Conservation (phyloP, 2,329 filamentous ascomycete genomes). For the Falciphora oryzae region DNA sequence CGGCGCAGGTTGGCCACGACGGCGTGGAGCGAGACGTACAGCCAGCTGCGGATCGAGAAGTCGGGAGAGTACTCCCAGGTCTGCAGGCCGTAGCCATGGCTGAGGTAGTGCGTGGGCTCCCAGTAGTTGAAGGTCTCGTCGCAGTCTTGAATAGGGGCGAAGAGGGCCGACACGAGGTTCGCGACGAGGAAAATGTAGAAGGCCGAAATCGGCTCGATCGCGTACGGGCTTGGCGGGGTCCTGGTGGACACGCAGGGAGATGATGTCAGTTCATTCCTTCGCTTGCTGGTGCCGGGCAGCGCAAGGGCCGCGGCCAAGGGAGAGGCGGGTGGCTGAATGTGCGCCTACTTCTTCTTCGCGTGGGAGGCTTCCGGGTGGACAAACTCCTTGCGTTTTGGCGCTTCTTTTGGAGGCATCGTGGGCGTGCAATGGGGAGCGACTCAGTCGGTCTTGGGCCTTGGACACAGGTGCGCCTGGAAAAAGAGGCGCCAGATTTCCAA, state of each 20-base stretch:
- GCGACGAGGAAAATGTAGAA: constrained; percentile 76
- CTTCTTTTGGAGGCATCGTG: constrained; percentile 35
- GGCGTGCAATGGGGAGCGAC: not conserved
- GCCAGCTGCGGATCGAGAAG: constrained; percentile 92
- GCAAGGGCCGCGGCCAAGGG: too few species aligned
- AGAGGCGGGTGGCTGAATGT: not conserved
- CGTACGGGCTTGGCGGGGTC: constrained; percentile 46
- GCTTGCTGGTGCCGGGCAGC: too few species aligned
- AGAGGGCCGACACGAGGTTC: constrained; percentile 70
- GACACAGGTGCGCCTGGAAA: constrained; percentile 2
- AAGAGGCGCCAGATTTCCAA: constrained; percentile 5
- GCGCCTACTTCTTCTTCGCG: constrained; percentile 44
- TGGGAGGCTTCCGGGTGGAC: constrained; percentile 44
- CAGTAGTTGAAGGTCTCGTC: constrained; percentile 99
- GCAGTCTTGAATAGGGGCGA: constrained; percentile 92
- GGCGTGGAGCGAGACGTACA: constrained; percentile 79
- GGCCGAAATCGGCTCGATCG: constrained; percentile 64
- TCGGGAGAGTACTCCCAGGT: constrained; percentile 98
- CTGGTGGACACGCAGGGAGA: constrained; percentile 22
- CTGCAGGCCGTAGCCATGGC: constrained; percentile 86
- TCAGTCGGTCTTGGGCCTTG: not conserved
- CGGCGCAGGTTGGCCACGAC: constrained; percentile 61
- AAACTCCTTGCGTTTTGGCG: constrained; percentile 28
- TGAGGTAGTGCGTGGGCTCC: constrained; percentile 93
- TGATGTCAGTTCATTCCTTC: constrained; percentile 9